These are phyloP conservation scores for Chytriomyces hyalinus DNA, from an alignment of 192 early-diverging fungal species.

Conservation along the genomic window DNA sequence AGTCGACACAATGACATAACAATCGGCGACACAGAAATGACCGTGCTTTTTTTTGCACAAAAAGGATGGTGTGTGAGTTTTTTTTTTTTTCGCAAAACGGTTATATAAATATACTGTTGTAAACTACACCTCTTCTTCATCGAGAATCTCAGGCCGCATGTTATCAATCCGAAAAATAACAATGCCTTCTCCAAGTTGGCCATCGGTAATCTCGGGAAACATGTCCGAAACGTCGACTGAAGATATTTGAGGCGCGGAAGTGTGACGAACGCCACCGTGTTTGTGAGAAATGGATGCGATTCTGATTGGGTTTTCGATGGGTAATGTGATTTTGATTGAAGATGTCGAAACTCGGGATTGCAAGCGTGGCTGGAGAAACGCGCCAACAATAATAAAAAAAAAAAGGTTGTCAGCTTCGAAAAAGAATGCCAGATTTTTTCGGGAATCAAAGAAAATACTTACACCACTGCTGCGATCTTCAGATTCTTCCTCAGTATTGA, in stretches of 20 bases:
- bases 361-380: background rate
- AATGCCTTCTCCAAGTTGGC: slow-evolving; percentile 18
- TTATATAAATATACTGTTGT: background rate
- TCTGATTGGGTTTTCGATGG: slow-evolving; percentile 12
- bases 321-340: slow-evolving; percentile 2
- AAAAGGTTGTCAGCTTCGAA: background rate
- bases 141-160: slow-evolving; percentile 40
- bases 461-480: background rate
- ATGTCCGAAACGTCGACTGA: slow-evolving; percentile 48
- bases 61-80: slow-evolving; percentile 3
- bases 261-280: slow-evolving; percentile 1
- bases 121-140: slow-evolving; percentile 12
- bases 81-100: slow-evolving; percentile 11
- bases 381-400: background rate
- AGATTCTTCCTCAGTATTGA: background rate
- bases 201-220: slow-evolving; percentile 39
- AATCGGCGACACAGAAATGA: slow-evolving; percentile 55
- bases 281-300: slow-evolving; percentile 21
- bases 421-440: background rate
- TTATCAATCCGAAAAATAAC: slow-evolving; percentile 54
- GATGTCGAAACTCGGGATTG: background rate
- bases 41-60: slow-evolving; percentile 19
- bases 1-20: slow-evolving; percentile 50
- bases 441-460: background rate
- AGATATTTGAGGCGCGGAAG: slow-evolving; percentile 4